A percentile compares a stretch with the other conserved stretches of the same genome.
phyloP scores from a whole-genome alignment of 306 rosid genomes.

The Notholithocarpus densiflorus region DNA sequence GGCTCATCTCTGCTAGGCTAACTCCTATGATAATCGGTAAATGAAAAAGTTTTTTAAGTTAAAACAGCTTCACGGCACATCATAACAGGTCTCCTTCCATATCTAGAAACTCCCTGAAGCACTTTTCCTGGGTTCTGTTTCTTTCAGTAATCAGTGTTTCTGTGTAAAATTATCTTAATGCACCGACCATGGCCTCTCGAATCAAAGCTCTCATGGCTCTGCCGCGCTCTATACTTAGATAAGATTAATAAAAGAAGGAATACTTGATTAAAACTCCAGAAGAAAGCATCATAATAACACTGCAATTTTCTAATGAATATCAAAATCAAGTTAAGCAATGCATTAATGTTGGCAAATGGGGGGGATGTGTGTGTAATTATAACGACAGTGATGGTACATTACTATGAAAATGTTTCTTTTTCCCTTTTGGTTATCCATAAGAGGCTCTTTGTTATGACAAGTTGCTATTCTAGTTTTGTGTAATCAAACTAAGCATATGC shows the following conservation, averaged over 20 bases:
- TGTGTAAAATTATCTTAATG: not conserved
- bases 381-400: not conserved
- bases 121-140: not conserved
- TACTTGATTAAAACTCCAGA: not conserved
- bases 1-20: no score
- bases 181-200: not conserved
- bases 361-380: not conserved
- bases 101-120: not conserved
- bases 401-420: not conserved
- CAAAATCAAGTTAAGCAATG: not conserved
- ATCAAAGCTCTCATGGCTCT: not conserved
- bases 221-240: not conserved
- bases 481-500: conserved; percentile 29
- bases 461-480: not conserved
- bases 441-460: not conserved
- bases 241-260: not conserved
- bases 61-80: no score
- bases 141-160: not conserved
- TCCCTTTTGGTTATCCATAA: not conserved
- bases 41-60: no score
- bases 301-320: not conserved
- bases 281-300: not conserved
- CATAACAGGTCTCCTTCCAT: not conserved
- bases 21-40: no score
- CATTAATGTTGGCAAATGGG: not conserved